phyloP scores from a whole-genome alignment of 1,139 yeast genomes.

The Yamadazyma kanchanaburiensis region DNA sequence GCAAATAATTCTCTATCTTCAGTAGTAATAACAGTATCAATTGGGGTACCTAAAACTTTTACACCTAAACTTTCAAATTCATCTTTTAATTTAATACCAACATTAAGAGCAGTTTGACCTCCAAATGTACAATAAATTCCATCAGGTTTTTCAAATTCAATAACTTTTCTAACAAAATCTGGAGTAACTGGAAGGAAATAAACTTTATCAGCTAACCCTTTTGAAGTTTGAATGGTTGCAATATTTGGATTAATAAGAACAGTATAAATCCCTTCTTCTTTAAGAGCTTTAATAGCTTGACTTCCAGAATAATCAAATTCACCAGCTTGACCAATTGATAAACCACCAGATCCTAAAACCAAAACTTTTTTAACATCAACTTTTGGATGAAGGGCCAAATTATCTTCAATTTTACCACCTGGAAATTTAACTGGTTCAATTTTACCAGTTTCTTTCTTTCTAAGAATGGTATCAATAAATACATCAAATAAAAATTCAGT shows the following conservation, averaged over 20 bases:
- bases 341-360: constrained; percentile 97
- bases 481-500: constrained; percentile 96
- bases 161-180: constrained; percentile 93
- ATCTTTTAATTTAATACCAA: constrained; percentile 93
- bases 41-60: constrained; percentile 93
- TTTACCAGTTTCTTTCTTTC: constrained; percentile 49
- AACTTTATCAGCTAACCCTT: constrained; percentile 96
- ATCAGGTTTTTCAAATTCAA: constrained; percentile 92
- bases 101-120: constrained; percentile 96
- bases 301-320: constrained; percentile 99
- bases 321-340: constrained; percentile 99
- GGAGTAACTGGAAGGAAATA: constrained; percentile 96
- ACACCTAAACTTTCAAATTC: constrained; percentile 92
- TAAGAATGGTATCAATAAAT: constrained; percentile 78
- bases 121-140: constrained; percentile 97
- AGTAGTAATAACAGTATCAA: constrained; percentile 92
- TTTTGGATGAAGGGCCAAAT: constrained; percentile 67
- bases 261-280: constrained; percentile 96
- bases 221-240: constrained; percentile 97
- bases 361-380: constrained; percentile 89
- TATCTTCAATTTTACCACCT: constrained; percentile 77
- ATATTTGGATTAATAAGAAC: constrained; percentile 95
- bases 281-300: constrained; percentile 89
- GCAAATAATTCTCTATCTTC: constrained; percentile 98
- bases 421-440: constrained; percentile 84